Percentiles rank a stretch among this genome's conserved stretches.
Evolutionary conservation across 164 flowering plant genomes (phyloP).

Genomic region (Liriodendron chinense): DNA sequence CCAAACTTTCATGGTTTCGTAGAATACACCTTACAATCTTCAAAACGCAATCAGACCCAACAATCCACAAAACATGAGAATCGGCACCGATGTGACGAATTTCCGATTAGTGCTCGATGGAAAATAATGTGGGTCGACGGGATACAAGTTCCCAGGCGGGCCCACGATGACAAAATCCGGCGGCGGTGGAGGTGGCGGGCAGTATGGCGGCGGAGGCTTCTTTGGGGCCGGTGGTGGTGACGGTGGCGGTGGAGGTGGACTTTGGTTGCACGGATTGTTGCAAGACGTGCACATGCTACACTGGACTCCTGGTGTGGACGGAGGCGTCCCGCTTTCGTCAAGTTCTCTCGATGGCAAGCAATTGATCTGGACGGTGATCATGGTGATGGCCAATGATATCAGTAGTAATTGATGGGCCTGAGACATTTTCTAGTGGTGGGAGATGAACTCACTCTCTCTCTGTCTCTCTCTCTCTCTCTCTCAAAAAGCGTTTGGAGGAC

Average conservation of each 20-base stretch:
- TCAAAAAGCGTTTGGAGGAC: neutral
- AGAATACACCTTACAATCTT: neutral
- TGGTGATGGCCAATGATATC: neutral
- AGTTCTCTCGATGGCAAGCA: neutral
- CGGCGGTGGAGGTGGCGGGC: constrained; percentile 2
- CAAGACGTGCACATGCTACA: constrained; percentile 5
- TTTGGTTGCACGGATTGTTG: neutral
- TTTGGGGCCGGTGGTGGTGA: neutral
- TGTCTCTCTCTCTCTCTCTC: neutral
- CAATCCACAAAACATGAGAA: neutral
- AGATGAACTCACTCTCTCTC: neutral
- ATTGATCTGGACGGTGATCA: neutral
- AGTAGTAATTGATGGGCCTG: neutral
- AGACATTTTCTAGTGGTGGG: neutral
- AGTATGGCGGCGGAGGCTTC: neutral
- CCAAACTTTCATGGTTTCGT: neutral
- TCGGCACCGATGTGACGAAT: neutral
- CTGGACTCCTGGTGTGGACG: neutral
- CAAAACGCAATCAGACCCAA: neutral
- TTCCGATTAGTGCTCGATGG: neutral
- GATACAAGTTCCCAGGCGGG: constrained; percentile 2
- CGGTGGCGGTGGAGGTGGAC: constrained; percentile 2
- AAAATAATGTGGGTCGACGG: neutral
- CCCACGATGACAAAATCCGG: neutral
- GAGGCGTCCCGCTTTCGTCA: neutral